Conservation (phyloP, 768 basidiomycete genomes). For the Jaapia argillacea region DNA sequence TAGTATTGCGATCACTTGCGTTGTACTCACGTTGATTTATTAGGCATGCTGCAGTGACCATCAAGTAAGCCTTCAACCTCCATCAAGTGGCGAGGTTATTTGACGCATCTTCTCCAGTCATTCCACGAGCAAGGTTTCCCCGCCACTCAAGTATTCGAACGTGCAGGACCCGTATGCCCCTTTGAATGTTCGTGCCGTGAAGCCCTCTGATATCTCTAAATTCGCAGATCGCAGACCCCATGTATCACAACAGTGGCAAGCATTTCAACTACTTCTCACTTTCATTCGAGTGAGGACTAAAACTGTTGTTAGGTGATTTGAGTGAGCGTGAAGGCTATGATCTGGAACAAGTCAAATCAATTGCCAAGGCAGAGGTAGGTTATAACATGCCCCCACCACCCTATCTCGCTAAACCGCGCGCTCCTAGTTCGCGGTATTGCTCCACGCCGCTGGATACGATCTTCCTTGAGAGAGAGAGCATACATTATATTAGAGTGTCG, state of each 20-base stretch:
- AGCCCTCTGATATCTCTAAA: background rate
- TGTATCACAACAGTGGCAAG: constrained; percentile 78
- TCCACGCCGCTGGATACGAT: constrained; percentile 26
- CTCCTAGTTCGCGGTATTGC: constrained; percentile 21
- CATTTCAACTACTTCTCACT: background rate
- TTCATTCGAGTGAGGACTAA: constrained; percentile 2
- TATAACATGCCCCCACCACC: too few relatives aligned
- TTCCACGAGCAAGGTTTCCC: constrained; percentile 81
- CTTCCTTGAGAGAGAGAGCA: constrained; percentile 5
- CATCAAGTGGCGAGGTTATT: too few relatives aligned
- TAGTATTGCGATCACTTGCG: background rate
- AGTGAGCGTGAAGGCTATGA: constrained; percentile 76
- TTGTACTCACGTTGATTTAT: constrained; percentile 2
- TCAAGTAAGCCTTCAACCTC: constrained; percentile 35
- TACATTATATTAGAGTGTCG: too few relatives aligned
- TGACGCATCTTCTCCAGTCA: constrained; percentile 39
- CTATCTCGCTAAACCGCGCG: background rate
- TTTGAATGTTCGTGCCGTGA: background rate
- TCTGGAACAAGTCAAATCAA: constrained; percentile 69
- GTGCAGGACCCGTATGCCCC: constrained; percentile 47
- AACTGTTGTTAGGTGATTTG: constrained; percentile 48
- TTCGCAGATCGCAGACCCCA: constrained; percentile 65
- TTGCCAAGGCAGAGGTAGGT: constrained; percentile 80
- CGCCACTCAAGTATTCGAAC: constrained; percentile 81
- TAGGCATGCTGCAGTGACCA: constrained; percentile 90